A percentile compares a stretch with the other conserved stretches of the same genome.
Conservation (phyloP, 495 filamentous ascomycete genomes). For the Delitschia confertaspora region DNA sequence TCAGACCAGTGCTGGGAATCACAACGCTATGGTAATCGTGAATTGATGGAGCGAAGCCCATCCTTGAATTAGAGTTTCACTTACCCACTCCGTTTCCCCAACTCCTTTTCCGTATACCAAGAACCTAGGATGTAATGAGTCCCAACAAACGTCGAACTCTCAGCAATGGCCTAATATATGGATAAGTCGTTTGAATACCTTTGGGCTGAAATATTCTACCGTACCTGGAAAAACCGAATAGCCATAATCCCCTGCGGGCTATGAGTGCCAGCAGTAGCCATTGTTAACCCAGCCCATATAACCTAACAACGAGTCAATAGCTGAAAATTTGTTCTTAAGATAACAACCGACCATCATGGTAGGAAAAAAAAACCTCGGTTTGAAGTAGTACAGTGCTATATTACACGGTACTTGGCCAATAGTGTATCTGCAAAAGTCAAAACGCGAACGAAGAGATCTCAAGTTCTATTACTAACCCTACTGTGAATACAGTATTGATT, state of each 20-base stretch:
- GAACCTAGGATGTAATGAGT: conserved; percentile 58
- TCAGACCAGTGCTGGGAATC: no score
- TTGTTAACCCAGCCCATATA: conserved; percentile 52
- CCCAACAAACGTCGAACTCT: conserved; percentile 53
- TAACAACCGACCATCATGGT: conserved; percentile 44
- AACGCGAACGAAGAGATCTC: background rate
- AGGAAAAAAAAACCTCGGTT: conserved; percentile 53
- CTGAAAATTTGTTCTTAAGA: no score
- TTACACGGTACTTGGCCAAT: conserved; percentile 55
- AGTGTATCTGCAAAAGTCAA: background rate
- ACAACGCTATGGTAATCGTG: no score
- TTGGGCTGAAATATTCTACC: background rate
- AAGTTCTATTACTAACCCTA: conserved; percentile 35
- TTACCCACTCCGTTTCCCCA: conserved; percentile 62
- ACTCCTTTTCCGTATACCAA: conserved; percentile 58
- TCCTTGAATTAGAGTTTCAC: no score
- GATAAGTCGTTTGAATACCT: background rate
- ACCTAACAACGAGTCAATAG: conserved; percentile 3
- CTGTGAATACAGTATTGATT: conserved; percentile 44
- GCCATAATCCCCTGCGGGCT: conserved; percentile 50
- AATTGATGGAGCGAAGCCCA: no score
- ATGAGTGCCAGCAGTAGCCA: conserved; percentile 47
- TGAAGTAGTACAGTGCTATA: conserved; percentile 50
- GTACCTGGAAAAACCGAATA: conserved; percentile 55
- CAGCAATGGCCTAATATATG: conserved; percentile 43